These are phyloP conservation scores for Exophiala lecanii-corni DNA, from an alignment of 2,329 filamentous ascomycete genomes.

Conservation along the genomic window DNA sequence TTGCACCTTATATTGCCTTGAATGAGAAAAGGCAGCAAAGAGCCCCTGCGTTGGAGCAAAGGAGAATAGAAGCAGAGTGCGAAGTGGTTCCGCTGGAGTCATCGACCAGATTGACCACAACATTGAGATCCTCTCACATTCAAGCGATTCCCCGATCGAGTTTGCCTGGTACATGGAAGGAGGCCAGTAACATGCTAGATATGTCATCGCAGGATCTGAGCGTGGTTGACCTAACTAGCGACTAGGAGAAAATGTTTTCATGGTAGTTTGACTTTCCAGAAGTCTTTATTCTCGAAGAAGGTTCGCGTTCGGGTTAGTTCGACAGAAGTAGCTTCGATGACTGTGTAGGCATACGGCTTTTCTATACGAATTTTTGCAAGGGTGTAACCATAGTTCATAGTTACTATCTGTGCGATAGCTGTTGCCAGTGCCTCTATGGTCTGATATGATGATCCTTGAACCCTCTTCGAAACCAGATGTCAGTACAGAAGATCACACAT, in stretches of 20 bases:
- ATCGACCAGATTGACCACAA: slow-evolving; percentile 3
- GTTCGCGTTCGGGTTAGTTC: slow-evolving; percentile 44
- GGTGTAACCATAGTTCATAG: slow-evolving; percentile 42
- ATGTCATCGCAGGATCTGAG: slow-evolving; percentile 9
- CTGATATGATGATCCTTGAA: slow-evolving; percentile 46
- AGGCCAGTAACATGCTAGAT: slow-evolving; percentile 23
- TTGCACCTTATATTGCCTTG: slow-evolving; percentile 12
- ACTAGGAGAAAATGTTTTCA: slow-evolving; percentile 12
- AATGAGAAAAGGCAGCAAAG: too few species aligned
- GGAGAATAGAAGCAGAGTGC: too few species aligned
- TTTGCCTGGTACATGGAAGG: slow-evolving; percentile 34
- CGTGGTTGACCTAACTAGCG: slow-evolving; percentile 24
- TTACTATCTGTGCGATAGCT: slow-evolving; percentile 43
- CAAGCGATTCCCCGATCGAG: slow-evolving; percentile 32
- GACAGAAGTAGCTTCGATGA: slow-evolving; percentile 46
- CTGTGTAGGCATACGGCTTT: slow-evolving; percentile 48
- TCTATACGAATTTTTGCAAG: slow-evolving; percentile 45
- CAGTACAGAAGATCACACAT: slow-evolving; percentile 4
- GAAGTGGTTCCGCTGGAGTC: too few species aligned
- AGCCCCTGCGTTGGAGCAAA: neutral
- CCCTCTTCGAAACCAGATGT: slow-evolving; percentile 30
- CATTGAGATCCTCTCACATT: slow-evolving; percentile 13
- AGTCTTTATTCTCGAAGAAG: slow-evolving; percentile 38
- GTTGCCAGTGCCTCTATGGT: slow-evolving; percentile 50
- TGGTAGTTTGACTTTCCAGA: slow-evolving; percentile 27